Percentiles rank a stretch among this genome's conserved stretches.
These are phyloP conservation scores for Mycena polygramma DNA, from an alignment of 768 basidiomycete species.

Conservation along the genomic window DNA sequence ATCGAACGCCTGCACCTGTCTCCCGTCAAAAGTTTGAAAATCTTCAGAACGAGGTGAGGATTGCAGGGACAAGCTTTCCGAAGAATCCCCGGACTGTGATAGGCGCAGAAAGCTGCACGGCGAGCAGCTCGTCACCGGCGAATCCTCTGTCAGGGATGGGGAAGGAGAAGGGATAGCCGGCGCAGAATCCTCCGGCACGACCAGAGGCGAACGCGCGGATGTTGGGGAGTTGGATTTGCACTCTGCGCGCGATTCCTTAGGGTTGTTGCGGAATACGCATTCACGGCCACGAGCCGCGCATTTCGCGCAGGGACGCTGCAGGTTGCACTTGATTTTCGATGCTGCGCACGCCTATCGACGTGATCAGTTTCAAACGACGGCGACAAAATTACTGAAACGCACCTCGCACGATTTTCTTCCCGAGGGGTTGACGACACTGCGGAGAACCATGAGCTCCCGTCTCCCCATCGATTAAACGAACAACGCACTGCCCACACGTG, in stretches of 20 bases:
- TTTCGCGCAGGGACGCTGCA: constrained; percentile 76
- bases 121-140: background rate
- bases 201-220: background rate
- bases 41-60: too few relatives aligned
- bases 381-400: constrained; percentile 6
- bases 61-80: constrained; percentile 38
- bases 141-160: background rate
- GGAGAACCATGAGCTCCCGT: background rate
- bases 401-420: constrained; percentile 77
- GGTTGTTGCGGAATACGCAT: constrained; percentile 72
- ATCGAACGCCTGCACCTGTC: too few relatives aligned
- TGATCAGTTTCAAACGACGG: too few relatives aligned
- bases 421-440: constrained; percentile 65
- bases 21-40: too few relatives aligned
- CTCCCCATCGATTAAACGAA: constrained; percentile 46
- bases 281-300: constrained; percentile 73
- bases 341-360: constrained; percentile 69
- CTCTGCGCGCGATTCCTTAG: constrained; percentile 54
- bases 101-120: background rate
- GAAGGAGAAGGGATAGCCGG: background rate
- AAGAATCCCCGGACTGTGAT: constrained; percentile 44
- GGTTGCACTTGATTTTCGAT: constrained; percentile 82
- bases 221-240: background rate
- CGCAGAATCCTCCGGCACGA: too few relatives aligned
- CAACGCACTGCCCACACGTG: constrained; percentile 76